Evolutionary conservation across 2,329 filamentous ascomycete species (phyloP), one percentile per base, ranked within the genome.

Genomic region (Leptographium wingfieldii): DNA sequence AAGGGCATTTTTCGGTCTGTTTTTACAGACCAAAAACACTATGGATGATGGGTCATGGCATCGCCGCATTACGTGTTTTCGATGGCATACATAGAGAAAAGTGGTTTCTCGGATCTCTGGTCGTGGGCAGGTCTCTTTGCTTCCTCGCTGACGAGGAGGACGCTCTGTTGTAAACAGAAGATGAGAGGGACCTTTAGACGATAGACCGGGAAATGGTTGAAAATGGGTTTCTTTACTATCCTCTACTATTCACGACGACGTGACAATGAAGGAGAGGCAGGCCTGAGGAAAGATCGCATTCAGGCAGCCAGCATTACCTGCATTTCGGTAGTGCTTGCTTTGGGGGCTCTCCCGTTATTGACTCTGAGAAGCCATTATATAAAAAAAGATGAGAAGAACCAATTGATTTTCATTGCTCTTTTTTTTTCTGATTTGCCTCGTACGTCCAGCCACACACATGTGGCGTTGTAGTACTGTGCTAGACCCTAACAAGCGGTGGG

Each of bases 1-100:
- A 66, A 67, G 69, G 69, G 69, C 69, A 68, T 69, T 69, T 68
- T 61, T 60, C 51, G 25, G 58, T 60, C 52, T 70, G 68, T 63
- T 62, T 60, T 60, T 56, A 60, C 57, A 61, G 71, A 72, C 69
- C 69, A 69, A 63, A 69, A 60, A 31, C 25, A 48, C 4, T 52
- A 38, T 55, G 58, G 56, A 55, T 25, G n/a, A 52, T 25, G 62
- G 60, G 68, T 72, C 70, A 70, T 72, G 70, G 65, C 62, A 65
- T 67, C 65, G 67, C 67, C 67, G 68, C 67, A 64, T 57, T 55
- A 60, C 59, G 65, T 69, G 70, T 68, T 67, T 69, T 68, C 66
- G 66, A 68, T 66, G 68, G 65, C 67, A 70, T 66, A 68, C 75
- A 80, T 83, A 84, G 80, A 84, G 78, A 82, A 83, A 83, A 82